A percentile compares a stretch with the other conserved stretches of the same genome.
phyloP scores from a whole-genome alignment of 352 stramenopile species.

The Pythium guiyangense region DNA sequence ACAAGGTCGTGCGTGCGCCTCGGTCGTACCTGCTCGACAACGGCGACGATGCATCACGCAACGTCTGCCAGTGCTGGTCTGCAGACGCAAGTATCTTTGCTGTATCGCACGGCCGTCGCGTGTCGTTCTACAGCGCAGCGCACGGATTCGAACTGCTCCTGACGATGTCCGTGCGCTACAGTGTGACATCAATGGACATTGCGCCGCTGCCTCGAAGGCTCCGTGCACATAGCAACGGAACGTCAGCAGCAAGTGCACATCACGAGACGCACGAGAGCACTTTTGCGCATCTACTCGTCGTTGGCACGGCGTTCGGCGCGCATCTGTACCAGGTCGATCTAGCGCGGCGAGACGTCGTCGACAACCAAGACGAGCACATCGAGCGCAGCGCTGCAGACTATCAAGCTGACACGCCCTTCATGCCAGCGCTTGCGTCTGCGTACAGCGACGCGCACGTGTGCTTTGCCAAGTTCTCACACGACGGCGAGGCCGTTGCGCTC shows the following conservation, averaged over 20 bases:
- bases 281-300: constrained; percentile 15
- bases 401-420: background rate
- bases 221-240: background rate
- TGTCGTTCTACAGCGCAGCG: constrained; percentile 27
- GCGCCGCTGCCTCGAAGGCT: background rate
- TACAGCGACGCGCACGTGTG: constrained; percentile 31
- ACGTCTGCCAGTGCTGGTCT: constrained; percentile 56
- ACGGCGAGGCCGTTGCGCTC: constrained; percentile 25
- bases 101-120: constrained; percentile 22
- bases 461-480: constrained; percentile 31
- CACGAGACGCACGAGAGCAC: background rate
- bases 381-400: background rate
- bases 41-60: constrained; percentile 5
- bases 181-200: constrained; percentile 34
- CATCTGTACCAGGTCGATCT: constrained; percentile 28
- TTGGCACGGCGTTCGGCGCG: constrained; percentile 30
- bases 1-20: constrained; percentile 28
- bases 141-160: constrained; percentile 12
- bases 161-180: constrained; percentile 24
- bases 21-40: constrained; percentile 4
- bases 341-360: background rate
- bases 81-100: constrained; percentile 23
- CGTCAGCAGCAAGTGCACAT: background rate
- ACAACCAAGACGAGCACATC: background rate
- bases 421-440: constrained; percentile 12